Evolutionary conservation across 2,329 filamentous ascomycete species (phyloP).

Genomic region (Trichoderma endophyticum): DNA sequence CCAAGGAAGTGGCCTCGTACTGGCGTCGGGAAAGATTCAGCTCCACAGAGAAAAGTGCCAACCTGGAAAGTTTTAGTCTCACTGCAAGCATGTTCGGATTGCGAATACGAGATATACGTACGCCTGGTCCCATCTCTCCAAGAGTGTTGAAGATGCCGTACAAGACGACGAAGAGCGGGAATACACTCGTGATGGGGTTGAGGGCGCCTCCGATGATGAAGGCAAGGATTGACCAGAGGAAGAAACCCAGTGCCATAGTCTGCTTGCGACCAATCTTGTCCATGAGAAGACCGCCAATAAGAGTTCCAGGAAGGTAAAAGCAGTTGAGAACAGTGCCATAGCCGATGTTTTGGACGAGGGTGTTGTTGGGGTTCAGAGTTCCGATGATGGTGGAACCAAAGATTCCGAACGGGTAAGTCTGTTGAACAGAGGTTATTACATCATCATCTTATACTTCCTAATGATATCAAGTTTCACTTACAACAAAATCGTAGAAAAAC

Average conservation of each 20-base stretch:
- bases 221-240: conserved; percentile 37
- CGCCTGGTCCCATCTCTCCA: conserved; percentile 34
- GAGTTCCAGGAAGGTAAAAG: conserved; percentile 24
- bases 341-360: conserved; percentile 24
- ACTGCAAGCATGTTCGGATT: background rate
- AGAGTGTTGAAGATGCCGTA: conserved; percentile 47
- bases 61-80: conserved; percentile 17
- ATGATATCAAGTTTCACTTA: background rate
- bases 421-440: background rate
- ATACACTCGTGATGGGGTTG: conserved; percentile 41
- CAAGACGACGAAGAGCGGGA: conserved; percentile 50
- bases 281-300: conserved; percentile 39
- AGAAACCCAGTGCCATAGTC: conserved; percentile 26
- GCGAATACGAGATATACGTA: conserved; percentile 34
- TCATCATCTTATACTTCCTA: too few species aligned
- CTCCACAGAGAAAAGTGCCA: conserved; percentile 34
- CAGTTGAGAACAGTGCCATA: conserved; percentile 26
- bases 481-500: conserved; percentile 41
- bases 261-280: conserved; percentile 38
- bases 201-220: conserved; percentile 50
- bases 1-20: conserved; percentile 50
- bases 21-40: conserved; percentile 48
- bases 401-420: conserved; percentile 28
- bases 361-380: conserved; percentile 13
- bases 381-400: conserved; percentile 26